Base-by-base conservation (phyloP, 176 grass and related monocot genomes). In the Pontederia paniculata region DNA sequence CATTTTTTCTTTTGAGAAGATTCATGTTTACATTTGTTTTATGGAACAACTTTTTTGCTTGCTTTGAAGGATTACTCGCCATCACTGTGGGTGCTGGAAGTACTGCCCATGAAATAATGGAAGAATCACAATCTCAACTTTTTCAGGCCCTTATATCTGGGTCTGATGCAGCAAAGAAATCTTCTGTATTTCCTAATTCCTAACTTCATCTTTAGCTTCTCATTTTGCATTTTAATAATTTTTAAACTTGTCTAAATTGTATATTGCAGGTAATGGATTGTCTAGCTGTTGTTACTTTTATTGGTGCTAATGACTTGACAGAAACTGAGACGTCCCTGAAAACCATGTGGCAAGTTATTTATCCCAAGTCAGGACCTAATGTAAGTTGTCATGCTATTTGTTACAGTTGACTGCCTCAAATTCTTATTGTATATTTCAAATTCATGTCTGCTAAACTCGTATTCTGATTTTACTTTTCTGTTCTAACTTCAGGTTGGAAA, bases 341-440 rank as follows among this genome's bases (percentile, higher is more conserved):
- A 66, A 76, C 78, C 58, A 88, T 95, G 48, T 95, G 89, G 89
- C 78, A 82, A 61, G 78, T 88, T 18, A 85, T 95, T 63, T 81
- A 95, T 80, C 84, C 89, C 42, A 88, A 85, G 65, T 88, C 89
- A 42, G 84, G 78, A 50, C 78, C 84, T 64, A 88, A 88, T 68
- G 93, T 91, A 79, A 1, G 80, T 76, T 57, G 55, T 55, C 23
- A 21, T 78, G 45, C 49, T 51, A 5, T 59, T 78, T 2, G 12
- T 65, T 47, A n/a, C 28, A 62, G 17, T 42, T 20, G 12, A 4
- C 46, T 2, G 4, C 17, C 0, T 23, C 20, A 0, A 44, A 31
- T 68, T 54, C 23, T 54, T 2, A 19, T 42, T 54, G 20, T 12
- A 42, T 44, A 8, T 55, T 12, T 18, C 8, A 62, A 11, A 2